A percentile compares a stretch with the other conserved stretches of the same genome.
Evolutionary conservation across 1,284 basidiomycete genomes (phyloP).

Genomic region (Cutaneotrichosporon daszewskae): DNA sequence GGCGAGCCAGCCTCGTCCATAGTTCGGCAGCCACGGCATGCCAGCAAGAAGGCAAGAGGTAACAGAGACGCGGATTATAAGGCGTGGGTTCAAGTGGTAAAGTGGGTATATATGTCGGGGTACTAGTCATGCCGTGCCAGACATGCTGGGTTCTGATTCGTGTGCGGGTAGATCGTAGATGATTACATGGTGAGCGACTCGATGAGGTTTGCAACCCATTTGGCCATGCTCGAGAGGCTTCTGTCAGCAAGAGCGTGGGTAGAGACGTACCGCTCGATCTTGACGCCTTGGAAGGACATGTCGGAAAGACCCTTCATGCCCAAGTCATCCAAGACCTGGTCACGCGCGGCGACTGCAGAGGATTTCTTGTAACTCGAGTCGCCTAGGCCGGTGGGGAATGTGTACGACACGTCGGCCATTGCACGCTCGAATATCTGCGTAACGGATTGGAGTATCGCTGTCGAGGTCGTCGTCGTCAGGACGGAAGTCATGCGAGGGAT

Average conservation of each 20-base stretch:
- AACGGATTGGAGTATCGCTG: slow-evolving; percentile 63
- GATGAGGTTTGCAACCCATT: slow-evolving; percentile 38
- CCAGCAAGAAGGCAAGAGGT: too few species aligned
- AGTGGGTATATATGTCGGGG: slow-evolving; percentile 3
- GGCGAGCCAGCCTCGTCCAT: too few species aligned
- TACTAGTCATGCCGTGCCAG: too few species aligned
- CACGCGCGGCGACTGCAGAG: slow-evolving; percentile 11
- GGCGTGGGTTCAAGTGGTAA: not conserved
- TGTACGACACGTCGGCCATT: slow-evolving; percentile 33
- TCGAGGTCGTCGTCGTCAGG: slow-evolving; percentile 66
- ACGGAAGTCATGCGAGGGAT: slow-evolving; percentile 73
- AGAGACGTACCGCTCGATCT: slow-evolving; percentile 31
- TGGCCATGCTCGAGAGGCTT: slow-evolving; percentile 27
- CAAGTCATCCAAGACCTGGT: slow-evolving; percentile 39
- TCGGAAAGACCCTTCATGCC: slow-evolving; percentile 42
- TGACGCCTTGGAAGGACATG: slow-evolving; percentile 32
- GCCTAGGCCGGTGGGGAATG: slow-evolving; percentile 24
- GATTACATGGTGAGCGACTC: slow-evolving; percentile 29
- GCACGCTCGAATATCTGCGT: slow-evolving; percentile 61
- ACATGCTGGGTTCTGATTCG: too few species aligned
- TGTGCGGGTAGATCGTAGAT: not conserved
- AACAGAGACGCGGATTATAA: slow-evolving; percentile 4
- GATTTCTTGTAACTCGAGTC: slow-evolving; percentile 20
- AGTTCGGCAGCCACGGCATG: too few species aligned
- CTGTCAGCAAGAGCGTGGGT: not conserved